Conservation (phyloP, 2,329 filamentous ascomycete species). For the Rutstroemia sp. region DNA sequence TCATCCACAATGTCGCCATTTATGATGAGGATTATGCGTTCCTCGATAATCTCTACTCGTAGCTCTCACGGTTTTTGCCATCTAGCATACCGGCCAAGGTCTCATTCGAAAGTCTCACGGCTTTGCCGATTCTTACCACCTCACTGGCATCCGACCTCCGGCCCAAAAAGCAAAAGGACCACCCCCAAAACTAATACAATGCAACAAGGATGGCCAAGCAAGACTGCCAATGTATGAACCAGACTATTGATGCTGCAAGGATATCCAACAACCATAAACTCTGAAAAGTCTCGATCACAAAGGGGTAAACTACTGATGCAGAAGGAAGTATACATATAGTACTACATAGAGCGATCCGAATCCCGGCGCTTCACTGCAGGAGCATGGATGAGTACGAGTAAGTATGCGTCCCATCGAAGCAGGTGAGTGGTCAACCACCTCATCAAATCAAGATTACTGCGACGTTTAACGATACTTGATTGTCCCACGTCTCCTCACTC, state of each 20-base stretch:
- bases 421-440: too few species aligned
- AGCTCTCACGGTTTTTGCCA: not conserved
- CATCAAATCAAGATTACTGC: too few species aligned
- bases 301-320: not conserved
- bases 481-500: too few species aligned
- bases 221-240: too few species aligned
- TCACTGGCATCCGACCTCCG: not conserved
- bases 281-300: not conserved
- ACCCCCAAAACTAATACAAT: not conserved
- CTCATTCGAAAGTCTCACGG: not conserved
- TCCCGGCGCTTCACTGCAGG: not conserved
- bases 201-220: not conserved
- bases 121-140: not conserved
- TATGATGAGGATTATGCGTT: not conserved
- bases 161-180: not conserved
- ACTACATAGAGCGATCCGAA: not conserved
- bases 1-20: too few species aligned
- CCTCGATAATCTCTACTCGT: not conserved
- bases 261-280: too few species aligned
- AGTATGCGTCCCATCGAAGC: not conserved
- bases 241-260: too few species aligned
- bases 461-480: too few species aligned
- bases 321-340: not conserved
- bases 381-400: not conserved
- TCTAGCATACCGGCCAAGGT: not conserved